These are phyloP conservation scores for Syzygium grande DNA, from an alignment of 345 rosid species.

Conservation along the genomic window DNA sequence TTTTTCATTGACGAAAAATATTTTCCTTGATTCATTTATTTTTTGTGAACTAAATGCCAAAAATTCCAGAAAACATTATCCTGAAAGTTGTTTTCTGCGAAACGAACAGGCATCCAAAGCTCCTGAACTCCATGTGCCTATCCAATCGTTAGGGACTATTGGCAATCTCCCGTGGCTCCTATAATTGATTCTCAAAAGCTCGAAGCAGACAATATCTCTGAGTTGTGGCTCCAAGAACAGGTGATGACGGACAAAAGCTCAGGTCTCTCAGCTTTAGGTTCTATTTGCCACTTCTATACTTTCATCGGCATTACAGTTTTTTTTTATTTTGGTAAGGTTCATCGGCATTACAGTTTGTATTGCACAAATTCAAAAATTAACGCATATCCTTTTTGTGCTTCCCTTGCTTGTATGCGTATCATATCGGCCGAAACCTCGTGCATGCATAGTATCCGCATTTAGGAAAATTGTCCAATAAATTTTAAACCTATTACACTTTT, in stretches of 20 bases:
- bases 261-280: background rate
- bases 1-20: too few relatives aligned
- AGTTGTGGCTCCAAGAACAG: too few relatives aligned
- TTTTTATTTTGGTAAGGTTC: too few relatives aligned
- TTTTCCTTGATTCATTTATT: too few relatives aligned
- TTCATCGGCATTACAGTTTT: background rate
- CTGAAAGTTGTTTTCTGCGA: too few relatives aligned
- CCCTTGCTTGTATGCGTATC: accelerated
- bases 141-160: background rate
- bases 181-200: background rate
- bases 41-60: too few relatives aligned
- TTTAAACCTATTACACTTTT: too few relatives aligned
- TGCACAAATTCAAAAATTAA: background rate
- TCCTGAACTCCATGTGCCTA: background rate
- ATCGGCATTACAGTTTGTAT: too few relatives aligned
- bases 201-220: background rate
- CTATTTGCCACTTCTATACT: background rate
- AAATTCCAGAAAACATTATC: too few relatives aligned
- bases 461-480: too few relatives aligned
- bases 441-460: background rate
- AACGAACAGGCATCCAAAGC: background rate
- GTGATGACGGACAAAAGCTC: background rate
- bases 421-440: background rate
- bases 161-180: background rate
- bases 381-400: background rate